These are phyloP conservation scores for Xylariomycetidae sp. DNA, from an alignment of 2,329 filamentous ascomycete genomes.

Conservation along the genomic window DNA sequence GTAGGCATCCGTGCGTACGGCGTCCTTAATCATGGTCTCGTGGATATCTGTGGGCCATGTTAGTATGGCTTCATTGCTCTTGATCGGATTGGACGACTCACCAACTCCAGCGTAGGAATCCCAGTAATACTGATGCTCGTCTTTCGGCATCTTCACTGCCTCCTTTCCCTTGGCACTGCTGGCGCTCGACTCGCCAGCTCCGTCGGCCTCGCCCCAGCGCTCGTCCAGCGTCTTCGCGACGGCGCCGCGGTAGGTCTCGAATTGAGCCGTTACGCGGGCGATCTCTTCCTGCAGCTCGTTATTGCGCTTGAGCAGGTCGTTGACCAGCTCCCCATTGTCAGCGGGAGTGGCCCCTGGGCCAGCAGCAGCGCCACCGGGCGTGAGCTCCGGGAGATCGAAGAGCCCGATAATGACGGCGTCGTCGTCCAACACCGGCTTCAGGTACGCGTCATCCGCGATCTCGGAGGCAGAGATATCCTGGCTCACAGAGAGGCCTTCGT, in stretches of 20 bases:
- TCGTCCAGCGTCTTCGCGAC: constrained; percentile 63
- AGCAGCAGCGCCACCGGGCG: constrained; percentile 21
- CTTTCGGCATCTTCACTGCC: constrained; percentile 26
- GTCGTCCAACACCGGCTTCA: constrained; percentile 81
- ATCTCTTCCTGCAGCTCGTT: constrained; percentile 55
- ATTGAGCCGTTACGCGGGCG: constrained; percentile 52
- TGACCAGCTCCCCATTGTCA: too few relatives aligned
- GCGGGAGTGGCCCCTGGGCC: constrained; percentile 23
- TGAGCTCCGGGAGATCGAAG: constrained; percentile 63
- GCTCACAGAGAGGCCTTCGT: constrained; percentile 40
- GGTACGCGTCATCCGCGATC: constrained; percentile 71
- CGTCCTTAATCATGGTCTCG: constrained; percentile 91
- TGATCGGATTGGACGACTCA: constrained; percentile 29
- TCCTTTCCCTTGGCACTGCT: constrained; percentile 21
- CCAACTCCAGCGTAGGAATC: constrained; percentile 59
- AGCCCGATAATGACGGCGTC: constrained; percentile 84
- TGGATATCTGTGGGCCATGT: constrained; percentile 59
- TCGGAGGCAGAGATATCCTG: constrained; percentile 53
- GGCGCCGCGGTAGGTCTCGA: constrained; percentile 57
- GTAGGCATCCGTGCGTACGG: constrained; percentile 82
- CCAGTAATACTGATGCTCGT: constrained; percentile 43
- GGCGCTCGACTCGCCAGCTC: constrained; percentile 25
- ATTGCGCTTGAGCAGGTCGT: constrained; percentile 43
- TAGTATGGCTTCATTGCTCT: not conserved
- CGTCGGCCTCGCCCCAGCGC: constrained; percentile 53